These are phyloP conservation scores for Penicillium sp. DNA, from an alignment of 2,329 filamentous ascomycete species.

Conservation along the genomic window DNA sequence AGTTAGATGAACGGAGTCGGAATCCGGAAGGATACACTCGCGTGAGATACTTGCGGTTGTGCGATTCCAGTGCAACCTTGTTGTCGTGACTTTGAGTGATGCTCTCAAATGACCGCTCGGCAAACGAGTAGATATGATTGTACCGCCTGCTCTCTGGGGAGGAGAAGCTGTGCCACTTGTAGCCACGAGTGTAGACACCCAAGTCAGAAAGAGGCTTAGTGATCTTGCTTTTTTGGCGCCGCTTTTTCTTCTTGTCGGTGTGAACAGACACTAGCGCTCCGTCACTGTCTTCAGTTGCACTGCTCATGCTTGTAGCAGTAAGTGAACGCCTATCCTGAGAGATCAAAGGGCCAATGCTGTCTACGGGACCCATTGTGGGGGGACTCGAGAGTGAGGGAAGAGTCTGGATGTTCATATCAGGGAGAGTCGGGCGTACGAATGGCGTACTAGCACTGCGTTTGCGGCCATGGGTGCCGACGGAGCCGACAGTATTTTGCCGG, in stretches of 20 bases:
- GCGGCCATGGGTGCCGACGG: slow-evolving; percentile 43
- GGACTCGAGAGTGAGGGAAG: slow-evolving; percentile 54
- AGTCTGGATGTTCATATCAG: slow-evolving; percentile 55
- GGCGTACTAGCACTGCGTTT: slow-evolving; percentile 76
- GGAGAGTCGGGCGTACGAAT: slow-evolving; percentile 61
- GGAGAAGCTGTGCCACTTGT: slow-evolving; percentile 83
- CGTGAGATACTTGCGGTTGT: slow-evolving; percentile 91
- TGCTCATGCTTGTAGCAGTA: slow-evolving; percentile 56
- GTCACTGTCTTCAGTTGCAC: slow-evolving; percentile 77
- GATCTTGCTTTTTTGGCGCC: slow-evolving; percentile 76
- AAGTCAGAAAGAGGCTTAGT: slow-evolving; percentile 78
- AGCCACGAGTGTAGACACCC: slow-evolving; percentile 72
- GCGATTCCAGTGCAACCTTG: slow-evolving; percentile 76
- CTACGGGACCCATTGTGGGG: slow-evolving; percentile 54
- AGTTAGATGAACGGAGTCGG: slow-evolving; percentile 85
- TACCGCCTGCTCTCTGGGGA: slow-evolving; percentile 75
- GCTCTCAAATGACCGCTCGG: slow-evolving; percentile 81
- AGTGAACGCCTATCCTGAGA: slow-evolving; percentile 54
- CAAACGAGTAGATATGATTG: slow-evolving; percentile 96
- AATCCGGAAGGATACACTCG: slow-evolving; percentile 86
- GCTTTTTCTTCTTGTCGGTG: slow-evolving; percentile 55
- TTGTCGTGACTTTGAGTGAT: slow-evolving; percentile 73
- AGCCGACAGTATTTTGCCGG: slow-evolving; percentile 42
- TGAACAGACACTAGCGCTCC: slow-evolving; percentile 51
- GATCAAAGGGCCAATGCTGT: slow-evolving; percentile 45